These are phyloP conservation scores for Spergularia marina DNA, from an alignment of 148 eudicot species.

Conservation along the genomic window DNA sequence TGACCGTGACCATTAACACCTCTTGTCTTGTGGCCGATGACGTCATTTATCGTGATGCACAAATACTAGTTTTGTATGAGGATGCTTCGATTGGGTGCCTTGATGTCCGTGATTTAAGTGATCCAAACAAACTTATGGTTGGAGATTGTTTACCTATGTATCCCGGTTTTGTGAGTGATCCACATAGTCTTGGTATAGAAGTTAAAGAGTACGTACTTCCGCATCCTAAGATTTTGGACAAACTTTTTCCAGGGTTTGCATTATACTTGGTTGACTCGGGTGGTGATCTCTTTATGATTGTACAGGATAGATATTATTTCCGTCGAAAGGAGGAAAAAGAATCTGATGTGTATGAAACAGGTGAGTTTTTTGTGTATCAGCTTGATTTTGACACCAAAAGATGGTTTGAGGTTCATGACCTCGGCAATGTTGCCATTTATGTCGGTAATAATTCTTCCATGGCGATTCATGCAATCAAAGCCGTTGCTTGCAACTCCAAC, in stretches of 20 bases:
- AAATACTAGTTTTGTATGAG: not conserved
- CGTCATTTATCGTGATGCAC: not conserved
- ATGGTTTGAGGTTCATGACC: not conserved
- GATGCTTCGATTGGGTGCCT: not conserved
- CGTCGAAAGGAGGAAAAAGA: not conserved
- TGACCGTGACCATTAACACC: not conserved
- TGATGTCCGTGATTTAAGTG: no score
- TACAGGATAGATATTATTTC: no score
- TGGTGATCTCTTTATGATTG: not conserved
- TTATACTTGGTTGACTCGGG: not conserved
- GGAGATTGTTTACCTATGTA: not conserved
- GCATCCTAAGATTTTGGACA: not conserved
- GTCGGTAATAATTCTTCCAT: not conserved
- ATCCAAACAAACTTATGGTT: not conserved
- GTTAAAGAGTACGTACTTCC: not conserved
- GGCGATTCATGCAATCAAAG: not conserved
- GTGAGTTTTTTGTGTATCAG: not conserved
- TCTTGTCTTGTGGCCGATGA: not conserved
- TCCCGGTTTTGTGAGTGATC: not conserved
- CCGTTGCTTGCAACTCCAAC: not conserved
- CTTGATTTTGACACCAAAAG: not conserved
- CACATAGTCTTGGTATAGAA: no score
- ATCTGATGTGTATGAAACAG: not conserved
- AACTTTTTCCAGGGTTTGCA: not conserved
- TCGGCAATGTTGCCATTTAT: constrained; percentile 5